Evolutionary conservation across 1,139 yeast species (phyloP), one percentile per base, ranked within the genome.

Genomic region (Citeromyces hawaiiensis): DNA sequence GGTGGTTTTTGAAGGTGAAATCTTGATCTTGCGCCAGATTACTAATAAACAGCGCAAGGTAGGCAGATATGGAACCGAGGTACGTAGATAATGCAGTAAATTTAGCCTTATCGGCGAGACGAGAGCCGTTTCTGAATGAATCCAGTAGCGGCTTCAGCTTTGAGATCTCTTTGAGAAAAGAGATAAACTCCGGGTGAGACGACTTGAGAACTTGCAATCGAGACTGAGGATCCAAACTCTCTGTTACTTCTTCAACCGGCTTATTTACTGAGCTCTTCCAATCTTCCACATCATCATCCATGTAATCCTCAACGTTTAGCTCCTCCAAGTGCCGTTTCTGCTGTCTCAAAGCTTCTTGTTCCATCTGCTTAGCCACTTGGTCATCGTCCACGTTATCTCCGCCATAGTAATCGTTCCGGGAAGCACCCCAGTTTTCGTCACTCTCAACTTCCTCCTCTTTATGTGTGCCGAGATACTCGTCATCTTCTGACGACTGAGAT

Each of bases 251-350:
- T 38, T 60, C 66, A 9, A 46, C 33, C 0, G 60, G 54, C 33
- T 57, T 58, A 15, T 54, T 61, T 1, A 60, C 59, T 36, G 62
- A 64, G 42, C 60, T 62, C 43, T 66, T 60, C 88, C 91, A 83
- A 48, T 75, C 87, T 55, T 76, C 72, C 53, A 80, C 72, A 42
- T 83, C 95, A 41, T 83, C 94, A 48, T 86, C 94, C 47, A 82
- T 67, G 53, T 76, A 88, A 57, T 87, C 97, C 38, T 74, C 86
- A 70, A 83, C 77, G 37, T 76, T 77, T 49, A 91, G 66, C 40
- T 83, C 94, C 47, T 76, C 75, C 45, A 88, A 62, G 53, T 88
- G 95, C 56, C 79, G 76, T 63, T 81, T 83, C 59, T 88, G 97
- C 47, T 86, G 78, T 54, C 87, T 76, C 42, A 85, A 54, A 1